Conservation (phyloP, 2,329 filamentous ascomycete species). For the Cytospora leucostoma region DNA sequence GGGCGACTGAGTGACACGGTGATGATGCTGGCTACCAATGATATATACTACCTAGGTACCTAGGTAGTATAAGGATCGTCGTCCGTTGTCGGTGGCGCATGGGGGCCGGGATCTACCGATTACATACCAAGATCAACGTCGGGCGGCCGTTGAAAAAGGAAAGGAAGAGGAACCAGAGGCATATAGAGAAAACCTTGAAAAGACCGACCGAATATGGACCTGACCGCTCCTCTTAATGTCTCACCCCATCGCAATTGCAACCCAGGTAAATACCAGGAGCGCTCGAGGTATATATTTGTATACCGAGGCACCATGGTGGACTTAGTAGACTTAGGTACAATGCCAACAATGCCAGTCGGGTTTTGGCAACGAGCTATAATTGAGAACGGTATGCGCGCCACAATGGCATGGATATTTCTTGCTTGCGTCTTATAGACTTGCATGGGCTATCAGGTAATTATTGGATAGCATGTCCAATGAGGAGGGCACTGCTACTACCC, state of each 20-base stretch:
- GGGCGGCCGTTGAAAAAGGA: too few relatives aligned
- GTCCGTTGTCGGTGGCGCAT: too few relatives aligned
- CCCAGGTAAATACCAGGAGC: too few relatives aligned
- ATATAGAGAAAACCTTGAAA: too few relatives aligned
- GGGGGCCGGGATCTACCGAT: too few relatives aligned
- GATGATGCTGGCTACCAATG: background rate
- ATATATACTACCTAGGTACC: background rate
- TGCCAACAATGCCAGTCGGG: background rate
- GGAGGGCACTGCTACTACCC: background rate
- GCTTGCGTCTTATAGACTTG: background rate
- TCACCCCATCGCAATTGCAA: too few relatives aligned
- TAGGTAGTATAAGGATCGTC: too few relatives aligned
- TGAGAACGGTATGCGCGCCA: background rate
- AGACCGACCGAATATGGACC: too few relatives aligned
- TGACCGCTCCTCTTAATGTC: too few relatives aligned
- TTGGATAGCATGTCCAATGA: conserved; percentile 12
- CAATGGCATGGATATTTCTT: background rate
- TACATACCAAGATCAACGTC: too few relatives aligned
- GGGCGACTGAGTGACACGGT: background rate
- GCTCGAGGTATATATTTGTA: too few relatives aligned
- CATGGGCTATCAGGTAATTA: background rate
- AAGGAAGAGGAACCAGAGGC: too few relatives aligned
- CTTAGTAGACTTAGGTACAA: background rate
- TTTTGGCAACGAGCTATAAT: background rate
- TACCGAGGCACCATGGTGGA: background rate